Evolutionary conservation across 148 eudicot species (phyloP), one percentile per base, ranked within the genome.

Genomic region (Arbutus unedo): DNA sequence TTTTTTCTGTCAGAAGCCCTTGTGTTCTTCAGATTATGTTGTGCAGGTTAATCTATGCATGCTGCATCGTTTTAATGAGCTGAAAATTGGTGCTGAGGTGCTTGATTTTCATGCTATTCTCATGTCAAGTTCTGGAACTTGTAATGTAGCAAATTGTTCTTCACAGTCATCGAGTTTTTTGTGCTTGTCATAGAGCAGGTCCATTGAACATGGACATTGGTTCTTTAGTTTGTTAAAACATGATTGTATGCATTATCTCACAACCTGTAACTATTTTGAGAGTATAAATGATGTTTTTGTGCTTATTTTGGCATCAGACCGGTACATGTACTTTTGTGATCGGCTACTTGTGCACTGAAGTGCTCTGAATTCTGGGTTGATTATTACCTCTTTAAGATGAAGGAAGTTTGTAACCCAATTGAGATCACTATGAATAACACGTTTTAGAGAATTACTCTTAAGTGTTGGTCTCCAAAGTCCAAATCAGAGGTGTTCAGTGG

Each of bases 281-380:
- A 6, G 50, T 74, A 49, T 3, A 8, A 48, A 49, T 21, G 78
- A 48, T 74, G 25, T 49, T 74, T n/a, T 59, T 19, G 19, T 59
- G 25, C 66, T 60, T 60, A n/a, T n/a, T 60, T 60, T n/a, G 66
- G 31, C 66, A n/a, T 60, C 23, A 60, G 31, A n/a, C 25, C 6
- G 7, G 66, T 60, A 23, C 54, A 50, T 11, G 9, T 9, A 2
- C 0, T 50, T 0, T 50, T 50, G 8, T 50, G 38, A 31, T 50
- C 2, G 2, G 8, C 10, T 50, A 2, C 13, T 50, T 50, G 13
- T 50, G 10, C 66, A n/a, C 25, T 19, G 19, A 7, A 60, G 19
- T n/a, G 66, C 66, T 60, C 66, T n/a, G 66, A 60, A 19, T n/a
- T 73, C 21, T 71, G 75, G 75, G 8, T 43, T 71, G n/a, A 71